phyloP scores from a whole-genome alignment of 176 grass and related monocot genomes.

The Eleusine indica region DNA sequence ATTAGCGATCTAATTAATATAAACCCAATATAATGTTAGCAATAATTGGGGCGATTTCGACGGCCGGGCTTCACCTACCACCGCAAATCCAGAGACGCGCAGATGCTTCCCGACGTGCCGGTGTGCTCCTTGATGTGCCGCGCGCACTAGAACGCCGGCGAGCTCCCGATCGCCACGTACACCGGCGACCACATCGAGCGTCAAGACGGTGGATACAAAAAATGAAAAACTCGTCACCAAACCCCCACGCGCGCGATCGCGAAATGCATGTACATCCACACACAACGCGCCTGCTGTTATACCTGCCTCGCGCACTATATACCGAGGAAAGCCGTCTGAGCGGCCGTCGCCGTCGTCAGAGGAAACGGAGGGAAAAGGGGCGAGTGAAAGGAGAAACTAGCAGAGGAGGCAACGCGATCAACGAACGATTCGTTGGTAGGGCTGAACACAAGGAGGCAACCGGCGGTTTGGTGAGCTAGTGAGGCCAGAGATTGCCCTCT shows the following conservation, averaged over 20 bases:
- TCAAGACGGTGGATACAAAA: background rate
- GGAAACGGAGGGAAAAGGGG: background rate
- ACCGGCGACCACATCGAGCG: background rate
- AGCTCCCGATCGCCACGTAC: background rate
- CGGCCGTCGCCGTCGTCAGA: background rate
- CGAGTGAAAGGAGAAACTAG: background rate
- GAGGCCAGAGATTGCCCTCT: too few relatives aligned
- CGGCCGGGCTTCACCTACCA: background rate
- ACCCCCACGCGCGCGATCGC: background rate
- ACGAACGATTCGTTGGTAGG: background rate
- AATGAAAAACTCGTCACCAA: background rate
- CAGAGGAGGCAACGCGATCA: background rate
- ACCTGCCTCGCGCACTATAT: conserved; percentile 1
- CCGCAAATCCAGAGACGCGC: background rate
- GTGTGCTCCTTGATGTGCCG: background rate
- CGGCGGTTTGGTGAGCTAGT: background rate
- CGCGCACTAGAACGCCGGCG: background rate
- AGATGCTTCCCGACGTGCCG: conserved; percentile 12
- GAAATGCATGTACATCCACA: background rate
- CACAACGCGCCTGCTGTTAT: too few relatives aligned
- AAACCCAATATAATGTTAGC: too few relatives aligned
- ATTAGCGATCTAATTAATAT: background rate
- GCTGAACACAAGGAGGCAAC: background rate
- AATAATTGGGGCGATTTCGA: background rate
- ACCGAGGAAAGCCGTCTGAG: background rate